A percentile compares a stretch with the other conserved stretches of the same genome.
phyloP scores from a whole-genome alignment of 371 early-diverging fungal species.

The Mycotypha africana region DNA sequence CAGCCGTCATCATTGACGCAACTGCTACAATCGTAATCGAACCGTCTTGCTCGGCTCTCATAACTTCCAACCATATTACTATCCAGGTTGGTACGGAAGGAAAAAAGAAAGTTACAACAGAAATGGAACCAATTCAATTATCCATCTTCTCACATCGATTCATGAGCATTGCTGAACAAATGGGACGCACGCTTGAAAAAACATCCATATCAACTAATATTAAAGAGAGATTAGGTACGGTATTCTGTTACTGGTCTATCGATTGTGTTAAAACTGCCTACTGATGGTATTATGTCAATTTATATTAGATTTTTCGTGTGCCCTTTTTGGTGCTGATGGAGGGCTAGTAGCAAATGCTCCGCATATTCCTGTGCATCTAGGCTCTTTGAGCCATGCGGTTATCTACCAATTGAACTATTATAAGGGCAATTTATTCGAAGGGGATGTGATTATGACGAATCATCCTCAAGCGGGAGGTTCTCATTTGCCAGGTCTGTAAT shows the following conservation, averaged over 20 bases:
- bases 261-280: too few species aligned
- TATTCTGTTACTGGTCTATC: too few species aligned
- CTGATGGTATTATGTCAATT: background rate
- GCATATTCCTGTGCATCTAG: conserved; percentile 95
- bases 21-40: conserved; percentile 88
- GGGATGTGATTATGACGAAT: conserved; percentile 93
- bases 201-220: conserved; percentile 95
- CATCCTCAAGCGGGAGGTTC: conserved; percentile 97
- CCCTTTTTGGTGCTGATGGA: conserved; percentile 91
- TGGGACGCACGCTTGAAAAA: conserved; percentile 93
- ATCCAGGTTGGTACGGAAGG: conserved; percentile 56
- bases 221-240: conserved; percentile 74
- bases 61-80: conserved; percentile 77
- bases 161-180: conserved; percentile 97
- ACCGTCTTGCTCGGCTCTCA: conserved; percentile 68
- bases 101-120: conserved; percentile 45
- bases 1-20: conserved; percentile 84
- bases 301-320: conserved; percentile 89
- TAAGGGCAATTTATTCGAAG: conserved; percentile 61
- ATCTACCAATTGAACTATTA: conserved; percentile 80
- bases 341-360: conserved; percentile 89
- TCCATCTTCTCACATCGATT: conserved; percentile 94
- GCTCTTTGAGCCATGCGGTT: conserved; percentile 91
- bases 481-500: conserved; percentile 76
- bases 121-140: conserved; percentile 80